Percentiles rank a stretch among this genome's conserved stretches.
phyloP scores from a whole-genome alignment of 2,329 filamentous ascomycete species.

The Meredithiella fracta region DNA sequence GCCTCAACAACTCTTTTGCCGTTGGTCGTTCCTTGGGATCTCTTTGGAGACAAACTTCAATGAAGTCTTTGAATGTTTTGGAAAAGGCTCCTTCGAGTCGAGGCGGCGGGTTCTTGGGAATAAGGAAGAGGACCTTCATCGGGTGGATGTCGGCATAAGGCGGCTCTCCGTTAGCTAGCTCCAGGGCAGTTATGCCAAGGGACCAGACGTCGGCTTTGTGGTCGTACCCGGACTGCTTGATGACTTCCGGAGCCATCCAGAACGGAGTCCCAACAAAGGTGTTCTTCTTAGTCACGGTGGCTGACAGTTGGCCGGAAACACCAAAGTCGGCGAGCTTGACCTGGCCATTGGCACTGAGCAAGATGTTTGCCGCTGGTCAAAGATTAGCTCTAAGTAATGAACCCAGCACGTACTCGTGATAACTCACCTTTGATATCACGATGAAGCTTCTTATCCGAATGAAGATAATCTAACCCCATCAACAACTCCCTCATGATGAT shows the following conservation, averaged over 20 bases:
- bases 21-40: conserved; percentile 80
- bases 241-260: conserved; percentile 99
- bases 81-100: conserved; percentile 66
- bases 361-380: conserved; percentile 66
- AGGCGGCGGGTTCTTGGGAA: conserved; percentile 85
- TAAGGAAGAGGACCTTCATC: conserved; percentile 95
- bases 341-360: conserved; percentile 78
- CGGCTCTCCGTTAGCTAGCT: conserved; percentile 80
- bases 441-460: conserved; percentile 90
- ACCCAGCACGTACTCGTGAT: neutral
- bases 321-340: conserved; percentile 96
- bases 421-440: conserved; percentile 79
- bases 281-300: conserved; percentile 99
- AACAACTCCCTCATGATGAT: conserved; percentile 87
- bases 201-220: conserved; percentile 98
- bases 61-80: conserved; percentile 69
- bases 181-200: conserved; percentile 81
- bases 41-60: conserved; percentile 68
- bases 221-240: conserved; percentile 95
- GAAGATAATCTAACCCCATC: conserved; percentile 79
- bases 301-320: conserved; percentile 86
- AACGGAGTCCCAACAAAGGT: conserved; percentile 97
- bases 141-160: conserved; percentile 94
- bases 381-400: neutral
- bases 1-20: conserved; percentile 71